These are phyloP conservation scores for Pichia cabralensis DNA, from an alignment of 805 yeast species.

Conservation along the genomic window DNA sequence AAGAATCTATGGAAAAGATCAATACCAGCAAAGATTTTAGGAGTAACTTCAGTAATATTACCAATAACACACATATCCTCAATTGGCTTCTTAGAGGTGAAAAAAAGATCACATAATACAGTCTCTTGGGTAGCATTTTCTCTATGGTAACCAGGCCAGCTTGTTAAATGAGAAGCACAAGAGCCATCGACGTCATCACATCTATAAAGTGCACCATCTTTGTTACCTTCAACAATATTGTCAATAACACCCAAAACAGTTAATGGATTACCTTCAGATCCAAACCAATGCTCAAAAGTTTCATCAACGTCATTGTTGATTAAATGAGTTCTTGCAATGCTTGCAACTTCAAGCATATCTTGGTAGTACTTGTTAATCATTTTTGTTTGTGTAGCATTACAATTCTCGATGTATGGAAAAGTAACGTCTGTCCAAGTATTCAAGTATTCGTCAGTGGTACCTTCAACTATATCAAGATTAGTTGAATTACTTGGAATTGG, in stretches of 20 bases:
- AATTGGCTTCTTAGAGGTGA: conserved; percentile 23
- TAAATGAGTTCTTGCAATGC: conserved; percentile 29
- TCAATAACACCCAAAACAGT: conserved; percentile 29
- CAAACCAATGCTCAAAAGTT: conserved; percentile 28
- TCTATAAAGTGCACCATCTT: conserved; percentile 26
- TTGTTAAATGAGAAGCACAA: conserved; percentile 22
- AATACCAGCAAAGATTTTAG: conserved; percentile 26
- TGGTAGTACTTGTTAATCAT: conserved; percentile 21
- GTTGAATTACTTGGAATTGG: background rate
- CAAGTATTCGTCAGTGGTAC: conserved; percentile 1
- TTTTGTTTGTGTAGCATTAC: conserved; percentile 14
- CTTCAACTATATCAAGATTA: background rate
- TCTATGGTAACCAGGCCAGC: conserved; percentile 33
- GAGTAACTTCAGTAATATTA: conserved; percentile 19
- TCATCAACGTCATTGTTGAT: conserved; percentile 26
- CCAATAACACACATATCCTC: conserved; percentile 29
- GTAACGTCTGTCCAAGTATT: conserved; percentile 7
- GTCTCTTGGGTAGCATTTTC: conserved; percentile 29
- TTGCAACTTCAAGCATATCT: conserved; percentile 26
- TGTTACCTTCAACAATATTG: conserved; percentile 25
- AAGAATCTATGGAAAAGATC: conserved; percentile 31
- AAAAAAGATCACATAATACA: conserved; percentile 32
- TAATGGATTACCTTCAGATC: conserved; percentile 24
- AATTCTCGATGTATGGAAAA: conserved; percentile 8
- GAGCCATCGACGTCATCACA: conserved; percentile 32